Percentiles rank a stretch among this genome's conserved stretches.
Evolutionary conservation across 352 stramenopile species (phyloP).

Genomic region (Thraustotheca clavata): DNA sequence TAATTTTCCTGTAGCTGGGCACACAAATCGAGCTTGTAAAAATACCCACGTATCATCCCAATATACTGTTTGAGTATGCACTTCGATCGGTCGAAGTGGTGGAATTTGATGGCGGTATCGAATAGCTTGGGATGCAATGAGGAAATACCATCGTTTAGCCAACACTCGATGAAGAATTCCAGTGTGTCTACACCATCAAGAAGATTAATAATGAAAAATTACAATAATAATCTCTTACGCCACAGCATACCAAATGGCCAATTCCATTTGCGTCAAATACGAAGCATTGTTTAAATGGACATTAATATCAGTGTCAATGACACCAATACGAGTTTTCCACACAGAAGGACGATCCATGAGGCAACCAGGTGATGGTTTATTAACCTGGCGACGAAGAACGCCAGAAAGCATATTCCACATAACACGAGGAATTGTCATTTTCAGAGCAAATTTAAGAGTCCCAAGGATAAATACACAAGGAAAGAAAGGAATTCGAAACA

Average conservation of each 20-base stretch:
- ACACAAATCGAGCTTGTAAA: slow-evolving; percentile 55
- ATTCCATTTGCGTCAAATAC: slow-evolving; percentile 66
- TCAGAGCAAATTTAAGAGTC: slow-evolving; percentile 6
- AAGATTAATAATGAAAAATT: neutral
- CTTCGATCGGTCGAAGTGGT: slow-evolving; percentile 44
- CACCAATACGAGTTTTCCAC: slow-evolving; percentile 44
- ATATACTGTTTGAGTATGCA: slow-evolving; percentile 60
- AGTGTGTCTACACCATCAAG: neutral
- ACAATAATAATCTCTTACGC: slow-evolving; percentile 38
- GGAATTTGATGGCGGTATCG: slow-evolving; percentile 50
- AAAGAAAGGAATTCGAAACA: neutral
- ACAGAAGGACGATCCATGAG: slow-evolving; percentile 48
- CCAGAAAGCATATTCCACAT: slow-evolving; percentile 61
- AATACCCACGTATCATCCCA: slow-evolving; percentile 68
- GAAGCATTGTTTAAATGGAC: slow-evolving; percentile 48
- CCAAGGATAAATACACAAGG: neutral
- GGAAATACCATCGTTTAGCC: slow-evolving; percentile 54
- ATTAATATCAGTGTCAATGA: slow-evolving; percentile 49
- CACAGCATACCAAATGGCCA: slow-evolving; percentile 61
- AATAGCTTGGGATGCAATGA: slow-evolving; percentile 59
- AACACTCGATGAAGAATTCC: slow-evolving; percentile 2
- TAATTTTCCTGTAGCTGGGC: slow-evolving; percentile 45
- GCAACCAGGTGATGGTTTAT: slow-evolving; percentile 32
- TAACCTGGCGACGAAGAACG: slow-evolving; percentile 39
- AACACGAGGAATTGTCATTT: slow-evolving; percentile 50